Conservation (phyloP, 2,329 filamentous ascomycete species). For the Purpureocillium takamizusanense region DNA sequence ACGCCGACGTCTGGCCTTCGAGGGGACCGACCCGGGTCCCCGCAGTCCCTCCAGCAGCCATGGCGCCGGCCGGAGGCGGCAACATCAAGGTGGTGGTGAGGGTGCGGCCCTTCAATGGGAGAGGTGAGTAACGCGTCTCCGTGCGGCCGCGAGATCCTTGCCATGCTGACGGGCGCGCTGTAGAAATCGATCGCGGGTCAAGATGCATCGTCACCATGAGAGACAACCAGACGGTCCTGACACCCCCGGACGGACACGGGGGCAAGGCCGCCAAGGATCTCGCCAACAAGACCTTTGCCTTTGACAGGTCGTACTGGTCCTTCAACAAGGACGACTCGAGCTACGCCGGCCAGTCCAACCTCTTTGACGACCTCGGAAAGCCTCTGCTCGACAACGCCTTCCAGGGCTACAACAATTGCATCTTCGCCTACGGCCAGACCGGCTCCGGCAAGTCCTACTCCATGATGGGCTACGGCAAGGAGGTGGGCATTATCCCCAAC, state of each 20-base stretch:
- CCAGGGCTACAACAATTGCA: slow-evolving; percentile 98
- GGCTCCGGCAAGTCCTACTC: slow-evolving; percentile 98
- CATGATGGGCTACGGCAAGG: slow-evolving; percentile 99
- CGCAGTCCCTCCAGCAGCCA: slow-evolving; percentile 19
- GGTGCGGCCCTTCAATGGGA: slow-evolving; percentile 86
- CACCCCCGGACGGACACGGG: slow-evolving; percentile 55
- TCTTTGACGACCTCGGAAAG: slow-evolving; percentile 80
- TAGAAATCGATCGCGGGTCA: slow-evolving; percentile 83
- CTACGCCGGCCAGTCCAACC: slow-evolving; percentile 83
- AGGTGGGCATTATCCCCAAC: slow-evolving; percentile 88
- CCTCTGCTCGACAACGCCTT: slow-evolving; percentile 97
- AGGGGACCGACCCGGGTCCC: slow-evolving; percentile 28
- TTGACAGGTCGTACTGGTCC: slow-evolving; percentile 97
- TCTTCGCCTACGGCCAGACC: slow-evolving; percentile 97
- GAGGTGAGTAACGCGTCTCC: slow-evolving; percentile 51
- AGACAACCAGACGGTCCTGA: slow-evolving; percentile 79
- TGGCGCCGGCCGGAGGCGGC: slow-evolving; percentile 60
- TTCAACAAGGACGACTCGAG: slow-evolving; percentile 74
- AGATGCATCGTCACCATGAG: slow-evolving; percentile 99
- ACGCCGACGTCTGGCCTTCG: slow-evolving; percentile 11
- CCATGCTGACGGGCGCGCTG: slow-evolving; percentile 9
- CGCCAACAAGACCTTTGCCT: slow-evolving; percentile 80
- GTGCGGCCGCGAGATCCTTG: background rate
- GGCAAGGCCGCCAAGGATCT: slow-evolving; percentile 61
- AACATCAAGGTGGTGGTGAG: slow-evolving; percentile 99